Base-by-base conservation (phyloP, 129 eudicot species). In the Centaurea solstitialis region DNA sequence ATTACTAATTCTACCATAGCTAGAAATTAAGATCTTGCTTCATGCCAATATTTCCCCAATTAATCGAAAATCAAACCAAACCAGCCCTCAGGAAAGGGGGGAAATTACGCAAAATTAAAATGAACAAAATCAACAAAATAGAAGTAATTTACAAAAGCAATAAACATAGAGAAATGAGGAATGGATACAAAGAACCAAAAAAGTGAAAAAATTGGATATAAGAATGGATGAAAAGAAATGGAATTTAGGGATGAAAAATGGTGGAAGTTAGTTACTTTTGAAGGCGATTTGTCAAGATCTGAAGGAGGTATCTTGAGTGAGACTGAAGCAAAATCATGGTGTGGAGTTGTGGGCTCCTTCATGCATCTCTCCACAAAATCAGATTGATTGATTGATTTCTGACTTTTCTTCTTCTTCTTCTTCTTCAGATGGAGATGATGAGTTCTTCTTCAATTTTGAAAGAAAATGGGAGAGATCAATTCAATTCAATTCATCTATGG, bases 261-360 rank as follows among this genome's bases (percentile, higher is more conserved):
- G 8, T 26, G 1, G 8, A 30, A 20, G 68, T 75, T 80, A 89
- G 68, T 72, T 80, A 91, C 97, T 82, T 87, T 62, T 91, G 88
- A 82, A 87, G 77, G 71, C 97, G 93, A 84, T 84, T 89, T 0
- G 89, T 77, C 50, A 91, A 87, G 89, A 91, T 83, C 89, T 91
- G 91, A 7, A 89, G 84, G 37, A 91, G 97, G 82, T 91, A 91
- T 78, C 86, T 89, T 3, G 97, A 91, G 18, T 86, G 97, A 78
- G 97, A 91, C 57, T 91, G 93, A 67, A 91, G 77, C 43, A 91
- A 88, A 65, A 91, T 89, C 97, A 91, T 91, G 68, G 87, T 68
- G 28, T 77, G 66, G 21, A 2, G 50, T 30, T 59, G 22, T 50
- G 38, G 39, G 74, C 72, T 35, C 53, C 39, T 50, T 81, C 74